Conservation (phyloP, 164 flowering plant species). For the Chloranthus sessilifolius region DNA sequence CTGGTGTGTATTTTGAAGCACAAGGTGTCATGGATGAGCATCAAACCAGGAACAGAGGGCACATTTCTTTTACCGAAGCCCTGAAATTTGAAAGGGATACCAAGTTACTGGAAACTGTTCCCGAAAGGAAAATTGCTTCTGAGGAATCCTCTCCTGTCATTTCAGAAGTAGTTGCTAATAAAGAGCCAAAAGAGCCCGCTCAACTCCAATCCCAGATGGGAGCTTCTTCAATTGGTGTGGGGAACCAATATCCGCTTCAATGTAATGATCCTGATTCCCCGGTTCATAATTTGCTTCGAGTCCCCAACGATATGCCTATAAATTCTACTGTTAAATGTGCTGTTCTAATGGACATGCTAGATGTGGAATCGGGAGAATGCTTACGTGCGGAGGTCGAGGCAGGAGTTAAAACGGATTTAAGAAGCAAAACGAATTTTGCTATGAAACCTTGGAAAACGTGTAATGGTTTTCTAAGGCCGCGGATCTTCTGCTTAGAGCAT, state of each 20-base stretch:
- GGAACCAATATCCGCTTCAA: conserved; percentile 7
- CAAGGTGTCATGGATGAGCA: neutral
- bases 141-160: conserved; percentile 10
- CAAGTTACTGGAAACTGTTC: conserved; percentile 1
- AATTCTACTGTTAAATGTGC: conserved; percentile 7
- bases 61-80: conserved; percentile 1
- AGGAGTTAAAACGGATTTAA: conserved; percentile 1
- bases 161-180: conserved; percentile 5
- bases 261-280: conserved; percentile 12
- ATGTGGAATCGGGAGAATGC: conserved; percentile 3
- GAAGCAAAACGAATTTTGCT: neutral
- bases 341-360: neutral
- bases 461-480: conserved; percentile 52
- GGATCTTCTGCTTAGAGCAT: conserved; percentile 93
- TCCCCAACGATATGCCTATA: conserved; percentile 9
- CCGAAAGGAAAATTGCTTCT: too few relatives aligned
- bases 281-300: conserved; percentile 14
- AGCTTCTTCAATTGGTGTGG: conserved; percentile 7
- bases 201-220: neutral
- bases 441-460: conserved; percentile 34
- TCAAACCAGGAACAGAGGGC: conserved; percentile 2
- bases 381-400: neutral
- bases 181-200: neutral
- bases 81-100: conserved; percentile 7
- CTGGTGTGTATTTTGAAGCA: neutral